Percentiles rank a stretch among this genome's conserved stretches.
phyloP scores from a whole-genome alignment of 2,329 filamentous ascomycete species.

The Colletotrichum sp. region DNA sequence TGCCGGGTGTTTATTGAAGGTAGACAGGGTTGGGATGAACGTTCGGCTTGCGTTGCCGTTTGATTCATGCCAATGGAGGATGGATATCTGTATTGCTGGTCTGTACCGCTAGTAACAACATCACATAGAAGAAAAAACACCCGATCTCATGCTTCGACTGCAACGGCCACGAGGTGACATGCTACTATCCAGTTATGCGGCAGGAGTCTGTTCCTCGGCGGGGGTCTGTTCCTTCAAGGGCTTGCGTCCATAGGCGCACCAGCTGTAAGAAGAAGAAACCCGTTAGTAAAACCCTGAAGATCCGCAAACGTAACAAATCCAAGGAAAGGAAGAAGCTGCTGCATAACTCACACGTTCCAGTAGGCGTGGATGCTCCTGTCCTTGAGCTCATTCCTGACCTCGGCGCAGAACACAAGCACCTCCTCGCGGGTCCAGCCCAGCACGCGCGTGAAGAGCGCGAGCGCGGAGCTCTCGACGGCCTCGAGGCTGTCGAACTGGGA shows the following conservation, averaged over 20 bases:
- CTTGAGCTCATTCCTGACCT: constrained; percentile 32
- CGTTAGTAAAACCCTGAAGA: background rate
- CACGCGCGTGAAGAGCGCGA: constrained; percentile 35
- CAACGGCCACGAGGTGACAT: background rate
- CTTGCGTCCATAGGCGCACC: background rate
- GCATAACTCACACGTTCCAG: constrained; percentile 19
- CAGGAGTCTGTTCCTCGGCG: background rate
- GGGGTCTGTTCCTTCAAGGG: background rate
- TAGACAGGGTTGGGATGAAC: background rate
- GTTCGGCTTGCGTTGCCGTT: fast-evolving
- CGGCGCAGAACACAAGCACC: constrained; percentile 28
- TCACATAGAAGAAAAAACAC: background rate
- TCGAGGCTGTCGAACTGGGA: background rate
- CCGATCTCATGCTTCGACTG: background rate
- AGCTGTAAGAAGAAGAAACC: fast-evolving
- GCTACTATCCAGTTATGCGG: fast-evolving
- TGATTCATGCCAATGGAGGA: fast-evolving
- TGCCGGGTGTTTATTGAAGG: constrained; percentile 53
- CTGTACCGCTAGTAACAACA: background rate
- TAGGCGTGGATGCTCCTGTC: constrained; percentile 33
- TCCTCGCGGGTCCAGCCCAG: constrained; percentile 35
- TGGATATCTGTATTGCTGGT: fast-evolving
- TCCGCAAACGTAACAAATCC: background rate
- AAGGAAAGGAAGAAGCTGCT: background rate
- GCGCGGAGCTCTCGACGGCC: constrained; percentile 29